Conservation (phyloP, 2,329 filamentous ascomycete species). For the Colletotrichum agaves region DNA sequence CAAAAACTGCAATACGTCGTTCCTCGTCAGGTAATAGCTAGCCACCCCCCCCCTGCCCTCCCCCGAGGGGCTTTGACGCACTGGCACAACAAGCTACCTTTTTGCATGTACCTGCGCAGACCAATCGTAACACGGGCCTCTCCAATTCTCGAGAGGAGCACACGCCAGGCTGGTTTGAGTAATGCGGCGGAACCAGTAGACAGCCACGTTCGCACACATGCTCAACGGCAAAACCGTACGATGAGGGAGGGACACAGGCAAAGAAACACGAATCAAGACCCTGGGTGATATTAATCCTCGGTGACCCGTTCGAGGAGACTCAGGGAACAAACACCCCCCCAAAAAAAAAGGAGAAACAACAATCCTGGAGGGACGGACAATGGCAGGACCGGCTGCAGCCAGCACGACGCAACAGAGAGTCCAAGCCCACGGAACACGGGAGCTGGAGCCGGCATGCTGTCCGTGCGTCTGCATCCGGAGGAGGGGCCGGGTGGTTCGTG, state of each 20-base stretch:
- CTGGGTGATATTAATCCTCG: not conserved
- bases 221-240: too few relatives aligned
- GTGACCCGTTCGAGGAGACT: not conserved
- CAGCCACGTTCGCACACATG: too few relatives aligned
- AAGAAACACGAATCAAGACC: constrained; percentile 6
- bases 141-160: constrained; percentile 11
- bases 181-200: too few relatives aligned
- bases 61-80: not conserved
- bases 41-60: not conserved
- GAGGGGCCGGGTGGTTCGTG: constrained; percentile 28
- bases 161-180: too few relatives aligned
- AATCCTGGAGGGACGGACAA: not conserved
- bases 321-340: not conserved
- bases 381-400: not conserved
- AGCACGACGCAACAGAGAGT: constrained; percentile 12
- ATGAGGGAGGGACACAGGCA: not conserved
- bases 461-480: constrained; percentile 33
- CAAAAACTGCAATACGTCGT: constrained; percentile 14
- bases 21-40: not conserved
- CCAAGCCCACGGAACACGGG: constrained; percentile 31
- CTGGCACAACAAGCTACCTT: not conserved
- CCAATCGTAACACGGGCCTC: constrained; percentile 27
- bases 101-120: not conserved
- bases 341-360: not conserved
- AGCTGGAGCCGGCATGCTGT: constrained; percentile 27